These are phyloP conservation scores for Neofusicoccum sp. DNA, from an alignment of 2,329 filamentous ascomycete species.

Conservation along the genomic window DNA sequence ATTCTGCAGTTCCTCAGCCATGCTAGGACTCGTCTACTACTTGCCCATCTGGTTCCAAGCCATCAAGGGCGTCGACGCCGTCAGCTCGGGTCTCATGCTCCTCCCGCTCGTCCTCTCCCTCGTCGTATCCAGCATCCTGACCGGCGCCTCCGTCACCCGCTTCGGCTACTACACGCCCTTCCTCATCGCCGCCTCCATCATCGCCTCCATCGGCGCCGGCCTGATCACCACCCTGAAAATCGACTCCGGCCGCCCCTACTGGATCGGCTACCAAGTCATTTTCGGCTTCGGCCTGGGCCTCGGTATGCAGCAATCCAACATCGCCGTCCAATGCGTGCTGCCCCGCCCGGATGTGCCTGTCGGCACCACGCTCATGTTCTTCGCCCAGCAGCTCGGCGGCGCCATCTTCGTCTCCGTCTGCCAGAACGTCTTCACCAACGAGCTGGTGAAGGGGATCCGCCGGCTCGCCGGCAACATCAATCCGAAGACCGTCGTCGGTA, in stretches of 20 bases:
- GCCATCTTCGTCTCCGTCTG: constrained; percentile 50
- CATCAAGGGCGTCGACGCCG: constrained; percentile 46
- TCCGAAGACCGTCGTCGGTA: constrained; percentile 40
- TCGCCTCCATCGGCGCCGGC: constrained; percentile 48
- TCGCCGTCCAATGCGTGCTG: constrained; percentile 47
- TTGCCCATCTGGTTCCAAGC: constrained; percentile 51
- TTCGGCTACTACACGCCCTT: constrained; percentile 53
- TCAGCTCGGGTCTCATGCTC: constrained; percentile 46
- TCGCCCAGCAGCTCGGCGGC: constrained; percentile 48
- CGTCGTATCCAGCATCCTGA: constrained; percentile 27
- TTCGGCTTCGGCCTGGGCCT: constrained; percentile 45
- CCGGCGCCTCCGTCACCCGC: constrained; percentile 33
- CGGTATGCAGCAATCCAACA: constrained; percentile 49
- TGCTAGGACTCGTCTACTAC: constrained; percentile 44
- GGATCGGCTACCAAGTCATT: constrained; percentile 42
- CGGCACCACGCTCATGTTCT: constrained; percentile 49
- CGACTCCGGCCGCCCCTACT: constrained; percentile 36
- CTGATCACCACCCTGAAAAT: constrained; percentile 45
- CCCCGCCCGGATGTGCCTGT: constrained; percentile 44
- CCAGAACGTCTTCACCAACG: constrained; percentile 52
- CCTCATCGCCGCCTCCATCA: constrained; percentile 41
- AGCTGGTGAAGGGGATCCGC: constrained; percentile 42
- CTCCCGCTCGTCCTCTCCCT: constrained; percentile 47
- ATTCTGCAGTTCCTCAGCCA: constrained; percentile 26
- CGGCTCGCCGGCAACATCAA: background rate